Evolutionary conservation across 257 asterid genomes (phyloP).

Genomic region (Solanum etuberosum): DNA sequence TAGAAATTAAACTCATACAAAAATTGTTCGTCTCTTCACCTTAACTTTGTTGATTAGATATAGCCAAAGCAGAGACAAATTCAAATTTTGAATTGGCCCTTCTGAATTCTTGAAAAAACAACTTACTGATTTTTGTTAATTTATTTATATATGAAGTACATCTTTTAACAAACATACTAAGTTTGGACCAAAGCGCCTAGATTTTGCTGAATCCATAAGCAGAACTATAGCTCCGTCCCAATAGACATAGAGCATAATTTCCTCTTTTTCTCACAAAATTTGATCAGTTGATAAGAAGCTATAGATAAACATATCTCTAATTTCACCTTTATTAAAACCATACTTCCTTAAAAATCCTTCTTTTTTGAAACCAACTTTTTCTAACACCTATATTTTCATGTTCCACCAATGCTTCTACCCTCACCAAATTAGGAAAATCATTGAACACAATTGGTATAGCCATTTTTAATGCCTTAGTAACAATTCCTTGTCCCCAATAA

Average conservation of each 20-base stretch:
- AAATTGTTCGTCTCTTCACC: not conserved
- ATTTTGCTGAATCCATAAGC: not conserved
- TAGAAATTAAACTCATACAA: too few species aligned
- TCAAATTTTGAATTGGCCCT: not conserved
- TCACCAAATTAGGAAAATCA: slow-evolving; percentile 31
- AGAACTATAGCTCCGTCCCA: not conserved
- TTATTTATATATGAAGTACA: too few species aligned
- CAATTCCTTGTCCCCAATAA: slow-evolving; percentile 56
- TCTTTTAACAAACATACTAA: too few species aligned
- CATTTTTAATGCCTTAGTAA: slow-evolving; percentile 32
- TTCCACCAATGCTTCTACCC: slow-evolving; percentile 71
- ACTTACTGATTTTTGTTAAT: too few species aligned
- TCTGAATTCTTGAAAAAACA: too few species aligned
- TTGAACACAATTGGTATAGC: slow-evolving; percentile 34
- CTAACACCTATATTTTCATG: slow-evolving; percentile 53
- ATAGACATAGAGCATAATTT: too few species aligned
- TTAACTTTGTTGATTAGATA: not conserved
- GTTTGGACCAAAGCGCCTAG: rapidly evolving
- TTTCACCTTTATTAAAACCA: slow-evolving; percentile 53
- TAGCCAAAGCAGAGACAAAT: not conserved
- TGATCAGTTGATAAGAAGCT: slow-evolving; percentile 41
- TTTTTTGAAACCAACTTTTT: slow-evolving; percentile 48
- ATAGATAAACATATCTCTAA: slow-evolving; percentile 46
- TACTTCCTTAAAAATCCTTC: slow-evolving; percentile 58
- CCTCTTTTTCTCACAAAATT: not conserved